Evolutionary conservation across 352 stramenopile species (phyloP).

Genomic region (Phytophthora megakarya): DNA sequence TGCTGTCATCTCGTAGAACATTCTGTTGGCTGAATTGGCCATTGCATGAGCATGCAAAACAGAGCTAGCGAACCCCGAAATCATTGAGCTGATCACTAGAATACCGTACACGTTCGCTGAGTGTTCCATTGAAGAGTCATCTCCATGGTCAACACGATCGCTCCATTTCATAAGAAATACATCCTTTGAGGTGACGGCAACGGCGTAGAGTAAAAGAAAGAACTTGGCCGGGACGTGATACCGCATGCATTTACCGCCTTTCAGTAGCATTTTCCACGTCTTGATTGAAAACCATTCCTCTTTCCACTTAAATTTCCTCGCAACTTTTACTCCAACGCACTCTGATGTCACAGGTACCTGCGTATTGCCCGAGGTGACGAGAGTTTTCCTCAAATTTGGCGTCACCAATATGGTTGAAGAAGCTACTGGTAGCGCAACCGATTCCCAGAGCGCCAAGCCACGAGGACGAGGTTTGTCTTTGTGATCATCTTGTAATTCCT

Average conservation of each 20-base stretch:
- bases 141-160: slow-evolving; percentile 29
- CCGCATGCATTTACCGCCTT: slow-evolving; percentile 24
- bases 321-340: slow-evolving; percentile 30
- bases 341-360: slow-evolving; percentile 32
- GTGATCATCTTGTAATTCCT: not conserved
- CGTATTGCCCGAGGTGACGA: not conserved
- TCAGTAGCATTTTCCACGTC: slow-evolving; percentile 35
- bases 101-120: slow-evolving; percentile 39
- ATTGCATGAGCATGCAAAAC: slow-evolving; percentile 43
- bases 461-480: not conserved
- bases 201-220: slow-evolving; percentile 38
- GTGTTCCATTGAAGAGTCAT: slow-evolving; percentile 33
- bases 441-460: slow-evolving; percentile 34
- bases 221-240: slow-evolving; percentile 36
- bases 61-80: slow-evolving; percentile 41
- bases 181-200: slow-evolving; percentile 38
- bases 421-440: slow-evolving; percentile 5
- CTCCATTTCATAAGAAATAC: slow-evolving; percentile 50
- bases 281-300: slow-evolving; percentile 37
- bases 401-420: slow-evolving; percentile 10
- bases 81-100: slow-evolving; percentile 42
- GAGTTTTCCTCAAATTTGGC: slow-evolving; percentile 3
- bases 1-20: slow-evolving; percentile 54
- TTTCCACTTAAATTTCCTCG: slow-evolving; percentile 34
- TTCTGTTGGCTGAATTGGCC: slow-evolving; percentile 36